Evolutionary conservation across 768 basidiomycete genomes (phyloP).

Genomic region (Lyophyllum atratum): DNA sequence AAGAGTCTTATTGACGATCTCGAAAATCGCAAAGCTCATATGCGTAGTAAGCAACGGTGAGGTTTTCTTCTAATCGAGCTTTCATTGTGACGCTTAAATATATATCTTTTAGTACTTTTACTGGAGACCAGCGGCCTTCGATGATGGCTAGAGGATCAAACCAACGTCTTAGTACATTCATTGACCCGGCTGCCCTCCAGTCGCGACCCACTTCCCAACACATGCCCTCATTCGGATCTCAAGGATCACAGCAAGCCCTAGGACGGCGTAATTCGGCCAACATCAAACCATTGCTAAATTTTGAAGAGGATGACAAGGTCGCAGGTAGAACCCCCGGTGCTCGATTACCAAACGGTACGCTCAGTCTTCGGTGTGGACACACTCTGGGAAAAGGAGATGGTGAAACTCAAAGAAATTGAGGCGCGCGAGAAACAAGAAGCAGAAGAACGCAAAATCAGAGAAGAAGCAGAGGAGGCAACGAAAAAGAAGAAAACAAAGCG

Average conservation of each 20-base stretch:
- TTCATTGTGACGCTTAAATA: constrained; percentile 3
- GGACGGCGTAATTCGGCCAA: constrained; percentile 51
- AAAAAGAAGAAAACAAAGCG: constrained; percentile 51
- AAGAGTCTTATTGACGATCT: constrained; percentile 90
- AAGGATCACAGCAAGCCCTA: constrained; percentile 36
- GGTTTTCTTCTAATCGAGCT: constrained; percentile 12
- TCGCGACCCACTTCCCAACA: constrained; percentile 48
- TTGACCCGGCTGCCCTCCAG: constrained; percentile 67
- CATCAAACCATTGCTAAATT: constrained; percentile 67
- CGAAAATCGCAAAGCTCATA: constrained; percentile 77
- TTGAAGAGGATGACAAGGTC: constrained; percentile 52
- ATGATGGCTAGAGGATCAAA: constrained; percentile 82
- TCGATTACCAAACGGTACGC: constrained; percentile 44
- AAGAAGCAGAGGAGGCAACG: constrained; percentile 48
- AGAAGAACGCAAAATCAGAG: constrained; percentile 47
- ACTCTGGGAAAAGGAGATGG: constrained; percentile 90
- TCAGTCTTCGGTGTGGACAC: constrained; percentile 96
- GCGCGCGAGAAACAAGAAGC: constrained; percentile 61
- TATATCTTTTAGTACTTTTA: constrained; percentile 65
- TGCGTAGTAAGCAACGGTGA: constrained; percentile 85
- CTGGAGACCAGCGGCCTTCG: constrained; percentile 84
- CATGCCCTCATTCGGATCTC: constrained; percentile 43
- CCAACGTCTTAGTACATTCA: constrained; percentile 64
- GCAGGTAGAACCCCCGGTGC: constrained; percentile 22
- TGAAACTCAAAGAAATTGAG: constrained; percentile 77